Evolutionary conservation across 2,329 filamentous ascomycete species (phyloP).

Genomic region (Pseudocercospora vitis): DNA sequence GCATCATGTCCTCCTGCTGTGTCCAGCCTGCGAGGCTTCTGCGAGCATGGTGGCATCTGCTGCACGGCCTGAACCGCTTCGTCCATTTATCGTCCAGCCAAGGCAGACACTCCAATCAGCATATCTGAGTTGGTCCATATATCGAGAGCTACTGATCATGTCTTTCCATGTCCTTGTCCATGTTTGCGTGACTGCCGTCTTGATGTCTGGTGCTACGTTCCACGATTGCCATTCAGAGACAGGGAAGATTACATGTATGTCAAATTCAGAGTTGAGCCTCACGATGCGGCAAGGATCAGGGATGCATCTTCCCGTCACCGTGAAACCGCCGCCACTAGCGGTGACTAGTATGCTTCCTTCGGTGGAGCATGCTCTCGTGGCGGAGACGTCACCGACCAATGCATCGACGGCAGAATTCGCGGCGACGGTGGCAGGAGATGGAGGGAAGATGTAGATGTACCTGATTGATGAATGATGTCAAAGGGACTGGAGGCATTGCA

Average conservation of each 20-base stretch:
- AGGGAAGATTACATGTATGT: no score
- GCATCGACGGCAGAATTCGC: neutral
- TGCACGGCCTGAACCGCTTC: neutral
- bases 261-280: neutral
- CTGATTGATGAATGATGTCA: no score
- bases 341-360: neutral
- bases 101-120: no score
- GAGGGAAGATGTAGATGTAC: neutral
- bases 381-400: neutral
- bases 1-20: neutral
- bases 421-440: neutral
- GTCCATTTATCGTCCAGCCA: no score
- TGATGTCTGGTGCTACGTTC: no score
- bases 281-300: neutral
- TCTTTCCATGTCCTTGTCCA: no score
- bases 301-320: slow-evolving; percentile 1
- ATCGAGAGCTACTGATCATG: no score
- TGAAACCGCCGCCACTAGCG: neutral
- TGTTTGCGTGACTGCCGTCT: no score
- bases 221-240: no score
- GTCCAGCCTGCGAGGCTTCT: neutral
- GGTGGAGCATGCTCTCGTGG: neutral
- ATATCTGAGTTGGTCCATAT: no score
- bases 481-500: neutral
- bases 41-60: neutral